Conservation (phyloP, 176 grass and related monocot genomes). For the bread wheat (Triticum aestivum) region IWGSC_CS_RefSeq_v2.1 NC_057813.1:72307001-72307500, state of each 20-base stretch:
- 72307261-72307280: neutral
- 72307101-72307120: no score
- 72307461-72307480: no score
- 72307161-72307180: neutral
- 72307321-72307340: neutral
- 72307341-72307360: neutral
- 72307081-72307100: neutral
- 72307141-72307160: neutral
- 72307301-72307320: neutral
- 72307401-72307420: no score
- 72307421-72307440: no score
- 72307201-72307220: neutral
- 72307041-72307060: neutral
- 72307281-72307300: neutral
- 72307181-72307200: neutral
- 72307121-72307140: neutral
- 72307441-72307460: no score
- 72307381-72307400: neutral
- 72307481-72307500: no score
- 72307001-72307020: neutral
- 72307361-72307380: neutral
- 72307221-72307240: neutral
- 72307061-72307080: neutral
- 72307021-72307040: neutral
- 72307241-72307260: neutral